A percentile compares a stretch with the other conserved stretches of the same genome.
Evolutionary conservation across 805 yeast species (phyloP).

Genomic region (Zygosaccharomyces bisporus): DNA sequence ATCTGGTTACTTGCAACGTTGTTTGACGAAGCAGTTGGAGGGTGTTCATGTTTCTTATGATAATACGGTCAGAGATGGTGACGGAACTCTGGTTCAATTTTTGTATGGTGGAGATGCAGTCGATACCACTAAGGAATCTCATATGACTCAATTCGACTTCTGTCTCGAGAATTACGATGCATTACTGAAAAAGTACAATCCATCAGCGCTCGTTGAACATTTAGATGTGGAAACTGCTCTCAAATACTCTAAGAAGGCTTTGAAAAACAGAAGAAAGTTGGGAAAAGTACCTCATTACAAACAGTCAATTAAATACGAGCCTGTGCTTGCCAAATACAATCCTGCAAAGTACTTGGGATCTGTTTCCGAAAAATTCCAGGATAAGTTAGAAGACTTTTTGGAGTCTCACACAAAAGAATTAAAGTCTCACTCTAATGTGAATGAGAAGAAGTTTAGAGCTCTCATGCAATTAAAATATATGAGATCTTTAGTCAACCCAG

Average conservation of each 20-base stretch:
- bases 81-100: constrained; percentile 90
- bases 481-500: constrained; percentile 93
- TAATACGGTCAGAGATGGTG: constrained; percentile 92
- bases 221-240: constrained; percentile 83
- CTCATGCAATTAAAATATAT: constrained; percentile 97
- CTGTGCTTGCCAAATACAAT: constrained; percentile 77
- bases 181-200: constrained; percentile 79
- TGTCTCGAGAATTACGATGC: constrained; percentile 89
- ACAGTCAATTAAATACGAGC: constrained; percentile 71
- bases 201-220: constrained; percentile 64
- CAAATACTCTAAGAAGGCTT: constrained; percentile 74
- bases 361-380: constrained; percentile 85
- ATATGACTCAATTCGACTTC: constrained; percentile 89
- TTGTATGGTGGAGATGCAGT: constrained; percentile 96
- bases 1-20: constrained; percentile 97
- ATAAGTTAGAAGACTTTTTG: constrained; percentile 68
- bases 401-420: constrained; percentile 53
- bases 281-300: constrained; percentile 58
- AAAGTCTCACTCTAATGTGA: constrained; percentile 46
- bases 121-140: constrained; percentile 92
- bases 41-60: constrained; percentile 95
- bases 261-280: constrained; percentile 67
- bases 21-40: constrained; percentile 95
- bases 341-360: constrained; percentile 91
- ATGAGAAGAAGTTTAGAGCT: constrained; percentile 83